phyloP scores from a whole-genome alignment of 805 yeast species.

The Jamesozyma gamospora region DNA sequence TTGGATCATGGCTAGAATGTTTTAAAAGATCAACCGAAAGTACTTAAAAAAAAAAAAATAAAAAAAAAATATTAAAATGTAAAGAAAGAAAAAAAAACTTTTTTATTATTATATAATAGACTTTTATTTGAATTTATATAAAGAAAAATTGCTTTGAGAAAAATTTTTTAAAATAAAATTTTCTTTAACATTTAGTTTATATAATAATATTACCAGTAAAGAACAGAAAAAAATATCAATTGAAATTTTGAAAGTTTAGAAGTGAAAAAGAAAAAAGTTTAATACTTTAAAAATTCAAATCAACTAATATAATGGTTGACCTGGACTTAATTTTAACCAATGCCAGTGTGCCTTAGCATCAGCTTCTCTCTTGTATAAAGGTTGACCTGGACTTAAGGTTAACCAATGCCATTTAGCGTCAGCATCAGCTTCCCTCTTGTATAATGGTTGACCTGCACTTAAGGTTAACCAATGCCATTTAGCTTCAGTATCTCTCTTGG shows the following conservation, averaged over 20 bases:
- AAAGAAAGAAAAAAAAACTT: too few relatives aligned
- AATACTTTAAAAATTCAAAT: neutral
- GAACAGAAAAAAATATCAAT: neutral
- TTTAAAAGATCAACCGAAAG: neutral
- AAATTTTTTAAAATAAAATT: neutral
- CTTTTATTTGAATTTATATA: too few relatives aligned
- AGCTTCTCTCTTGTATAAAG: conserved; percentile 24
- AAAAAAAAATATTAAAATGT: too few relatives aligned
- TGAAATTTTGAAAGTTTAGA: neutral
- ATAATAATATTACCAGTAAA: neutral
- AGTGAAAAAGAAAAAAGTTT: neutral
- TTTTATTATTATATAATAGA: too few relatives aligned
- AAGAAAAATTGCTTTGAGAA: too few relatives aligned
- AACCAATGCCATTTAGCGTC: conserved; percentile 24
- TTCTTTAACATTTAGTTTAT: too few relatives aligned
- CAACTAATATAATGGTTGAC: conserved; percentile 19
- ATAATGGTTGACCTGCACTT: conserved; percentile 20
- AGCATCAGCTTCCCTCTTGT: conserved; percentile 26
- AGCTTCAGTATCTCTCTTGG: conserved; percentile 24
- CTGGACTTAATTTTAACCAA: conserved; percentile 19
- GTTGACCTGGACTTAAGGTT: conserved; percentile 18
- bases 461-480: conserved; percentile 22
- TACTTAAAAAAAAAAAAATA: neutral
- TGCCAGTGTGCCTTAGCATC: conserved; percentile 24
- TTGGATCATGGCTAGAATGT: conserved; percentile 7